These are phyloP conservation scores for Saccharum hybrid DNA, from an alignment of 202 grass and related monocot genomes.

Conservation along the genomic window DNA sequence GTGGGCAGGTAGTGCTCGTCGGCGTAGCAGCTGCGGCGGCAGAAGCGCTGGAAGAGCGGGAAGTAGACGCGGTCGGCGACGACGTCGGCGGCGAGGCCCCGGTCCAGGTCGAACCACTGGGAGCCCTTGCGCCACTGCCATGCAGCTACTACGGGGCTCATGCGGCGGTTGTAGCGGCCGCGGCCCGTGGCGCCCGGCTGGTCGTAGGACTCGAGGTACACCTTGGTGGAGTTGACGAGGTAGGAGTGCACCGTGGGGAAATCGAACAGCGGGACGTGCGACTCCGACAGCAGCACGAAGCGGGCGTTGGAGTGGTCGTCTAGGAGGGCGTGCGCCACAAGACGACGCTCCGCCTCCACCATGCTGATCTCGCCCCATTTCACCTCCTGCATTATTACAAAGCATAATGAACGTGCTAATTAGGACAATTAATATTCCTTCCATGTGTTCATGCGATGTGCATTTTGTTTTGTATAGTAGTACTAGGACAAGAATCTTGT, in stretches of 20 bases:
- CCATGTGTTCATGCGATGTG: not conserved
- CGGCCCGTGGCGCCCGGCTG: slow-evolving; percentile 46
- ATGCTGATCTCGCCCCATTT: slow-evolving; percentile 75
- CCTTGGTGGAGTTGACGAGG: slow-evolving; percentile 54
- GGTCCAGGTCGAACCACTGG: slow-evolving; percentile 80
- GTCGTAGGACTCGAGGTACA: slow-evolving; percentile 67
- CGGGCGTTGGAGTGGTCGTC: slow-evolving; percentile 72
- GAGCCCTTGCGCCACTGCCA: slow-evolving; percentile 82
- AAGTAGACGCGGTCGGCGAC: slow-evolving; percentile 62
- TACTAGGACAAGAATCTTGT: not conserved
- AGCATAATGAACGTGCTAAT: not conserved
- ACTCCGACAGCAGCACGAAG: slow-evolving; percentile 80
- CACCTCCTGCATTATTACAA: slow-evolving; percentile 50
- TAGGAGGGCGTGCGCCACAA: slow-evolving; percentile 74
- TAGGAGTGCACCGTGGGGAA: slow-evolving; percentile 65
- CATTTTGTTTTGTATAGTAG: not conserved
- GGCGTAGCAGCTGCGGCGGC: slow-evolving; percentile 59
- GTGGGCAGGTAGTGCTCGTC: slow-evolving; percentile 87
- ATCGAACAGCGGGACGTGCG: slow-evolving; percentile 74
- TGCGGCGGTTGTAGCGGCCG: slow-evolving; percentile 57
- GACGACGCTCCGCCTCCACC: slow-evolving; percentile 81
- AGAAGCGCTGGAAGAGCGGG: slow-evolving; percentile 53
- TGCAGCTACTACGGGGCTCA: slow-evolving; percentile 46
- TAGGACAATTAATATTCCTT: not conserved
- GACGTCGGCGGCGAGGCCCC: slow-evolving; percentile 46